Percentiles rank a stretch among this genome's conserved stretches.
Conservation (phyloP, 352 stramenopile genomes). For the Globisporangium perplexum region DNA sequence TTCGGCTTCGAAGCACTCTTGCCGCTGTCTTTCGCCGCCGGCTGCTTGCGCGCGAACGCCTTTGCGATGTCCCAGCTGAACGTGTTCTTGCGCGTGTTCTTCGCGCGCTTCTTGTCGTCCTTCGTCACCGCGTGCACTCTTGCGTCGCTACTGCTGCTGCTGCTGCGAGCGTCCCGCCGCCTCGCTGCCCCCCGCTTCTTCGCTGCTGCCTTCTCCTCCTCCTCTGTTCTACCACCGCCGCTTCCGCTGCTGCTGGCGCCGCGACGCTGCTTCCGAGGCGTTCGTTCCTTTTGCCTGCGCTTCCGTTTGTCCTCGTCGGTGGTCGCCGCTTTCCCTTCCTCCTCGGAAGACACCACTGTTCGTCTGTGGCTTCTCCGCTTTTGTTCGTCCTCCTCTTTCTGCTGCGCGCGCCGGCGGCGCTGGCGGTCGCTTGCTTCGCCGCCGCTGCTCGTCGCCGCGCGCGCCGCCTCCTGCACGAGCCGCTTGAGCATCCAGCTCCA, state of each 20-base stretch:
- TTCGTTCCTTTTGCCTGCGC: neutral
- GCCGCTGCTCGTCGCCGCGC: constrained; percentile 5
- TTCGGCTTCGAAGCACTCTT: neutral
- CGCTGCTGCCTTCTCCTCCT: neutral
- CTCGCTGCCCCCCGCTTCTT: neutral
- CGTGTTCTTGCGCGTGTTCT: constrained; percentile 54
- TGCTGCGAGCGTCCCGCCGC: neutral
- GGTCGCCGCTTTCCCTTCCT: neutral
- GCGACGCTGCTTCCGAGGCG: no score
- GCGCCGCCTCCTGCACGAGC: constrained; percentile 21
- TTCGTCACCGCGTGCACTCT: neutral
- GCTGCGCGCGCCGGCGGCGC: neutral
- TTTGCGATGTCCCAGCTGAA: constrained; percentile 72
- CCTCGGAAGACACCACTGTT: neutral
- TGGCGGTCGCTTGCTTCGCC: constrained; percentile 2
- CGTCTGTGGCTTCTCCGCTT: neutral
- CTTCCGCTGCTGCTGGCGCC: neutral
- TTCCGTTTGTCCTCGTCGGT: neutral
- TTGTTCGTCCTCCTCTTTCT: neutral
- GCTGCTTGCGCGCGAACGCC: constrained; percentile 57
- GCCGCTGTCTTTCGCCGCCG: constrained; percentile 1
- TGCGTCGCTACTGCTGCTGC: neutral
- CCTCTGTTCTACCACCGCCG: neutral
- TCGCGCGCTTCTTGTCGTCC: constrained; percentile 16
- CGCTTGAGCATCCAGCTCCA: constrained; percentile 23